A percentile compares a stretch with the other conserved stretches of the same genome.
Conservation (phyloP, 192 early-diverging fungal genomes). For the Paraglomus brasilianum region DNA sequence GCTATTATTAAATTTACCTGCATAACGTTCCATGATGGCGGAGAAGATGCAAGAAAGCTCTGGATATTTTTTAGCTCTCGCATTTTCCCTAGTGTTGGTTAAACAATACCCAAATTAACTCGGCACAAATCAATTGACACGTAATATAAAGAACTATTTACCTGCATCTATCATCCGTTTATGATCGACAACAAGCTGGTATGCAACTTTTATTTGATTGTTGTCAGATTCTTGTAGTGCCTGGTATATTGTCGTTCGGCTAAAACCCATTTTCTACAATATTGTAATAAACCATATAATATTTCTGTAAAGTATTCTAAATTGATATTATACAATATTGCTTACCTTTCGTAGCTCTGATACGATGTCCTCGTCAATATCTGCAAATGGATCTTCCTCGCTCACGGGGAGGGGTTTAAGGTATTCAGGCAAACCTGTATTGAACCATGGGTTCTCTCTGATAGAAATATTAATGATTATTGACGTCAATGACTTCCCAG, state of each 20-base stretch:
- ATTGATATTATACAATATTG: background rate
- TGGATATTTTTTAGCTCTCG: slow-evolving; percentile 58
- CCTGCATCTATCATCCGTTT: slow-evolving; percentile 63
- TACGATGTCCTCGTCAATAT: slow-evolving; percentile 80
- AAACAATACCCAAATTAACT: background rate
- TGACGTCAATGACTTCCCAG: background rate
- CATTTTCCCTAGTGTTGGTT: slow-evolving; percentile 34
- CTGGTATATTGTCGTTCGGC: slow-evolving; percentile 60
- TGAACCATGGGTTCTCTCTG: slow-evolving; percentile 90
- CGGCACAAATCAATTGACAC: background rate
- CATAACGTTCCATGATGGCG: slow-evolving; percentile 68
- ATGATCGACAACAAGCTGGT: slow-evolving; percentile 91
- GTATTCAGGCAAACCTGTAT: slow-evolving; percentile 88
- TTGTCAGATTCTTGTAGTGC: slow-evolving; percentile 83
- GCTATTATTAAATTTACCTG: slow-evolving; percentile 37
- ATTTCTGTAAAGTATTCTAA: background rate
- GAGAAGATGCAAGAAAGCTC: slow-evolving; percentile 63
- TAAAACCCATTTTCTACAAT: slow-evolving; percentile 75
- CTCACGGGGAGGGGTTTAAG: slow-evolving; percentile 77
- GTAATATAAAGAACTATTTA: slow-evolving; percentile 32
- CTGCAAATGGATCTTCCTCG: slow-evolving; percentile 58
- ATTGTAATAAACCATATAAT: background rate
- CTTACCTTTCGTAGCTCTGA: slow-evolving; percentile 71
- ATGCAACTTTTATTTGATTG: slow-evolving; percentile 96
- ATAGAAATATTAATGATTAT: background rate